These are phyloP conservation scores for Escovopsis weberi DNA, from an alignment of 2,329 filamentous ascomycete genomes.

Conservation along the genomic window DNA sequence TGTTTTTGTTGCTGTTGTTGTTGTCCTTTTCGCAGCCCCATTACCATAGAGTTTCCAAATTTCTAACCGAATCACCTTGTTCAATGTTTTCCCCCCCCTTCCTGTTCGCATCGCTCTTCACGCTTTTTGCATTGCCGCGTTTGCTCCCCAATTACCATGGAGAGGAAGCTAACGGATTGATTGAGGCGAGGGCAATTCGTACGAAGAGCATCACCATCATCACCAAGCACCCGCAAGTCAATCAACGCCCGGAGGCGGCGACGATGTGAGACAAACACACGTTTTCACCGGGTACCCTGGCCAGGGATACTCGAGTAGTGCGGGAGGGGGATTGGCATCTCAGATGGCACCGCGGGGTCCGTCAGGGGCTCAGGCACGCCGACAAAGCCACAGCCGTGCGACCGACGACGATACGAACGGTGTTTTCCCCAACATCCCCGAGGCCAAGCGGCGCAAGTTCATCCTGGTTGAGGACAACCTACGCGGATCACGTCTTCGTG, in stretches of 20 bases:
- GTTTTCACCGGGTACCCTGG: slow-evolving; percentile 56
- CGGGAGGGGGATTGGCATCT: slow-evolving; percentile 46
- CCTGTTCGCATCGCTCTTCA: not conserved
- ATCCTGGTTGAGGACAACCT: slow-evolving; percentile 87
- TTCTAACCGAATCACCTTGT: no score
- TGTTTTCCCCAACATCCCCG: slow-evolving; percentile 78
- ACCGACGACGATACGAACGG: slow-evolving; percentile 49
- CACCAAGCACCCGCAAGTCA: slow-evolving; percentile 44
- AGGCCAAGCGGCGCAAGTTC: slow-evolving; percentile 88
- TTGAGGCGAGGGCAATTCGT: slow-evolving; percentile 45
- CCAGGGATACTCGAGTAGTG: slow-evolving; percentile 40
- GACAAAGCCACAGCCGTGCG: slow-evolving; percentile 25
- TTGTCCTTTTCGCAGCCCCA: no score
- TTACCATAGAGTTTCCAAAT: no score
- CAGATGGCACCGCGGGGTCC: slow-evolving; percentile 32
- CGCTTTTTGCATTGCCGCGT: slow-evolving; percentile 1
- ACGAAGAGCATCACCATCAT: slow-evolving; percentile 54
- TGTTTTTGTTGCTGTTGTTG: no score
- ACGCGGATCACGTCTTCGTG: slow-evolving; percentile 65
- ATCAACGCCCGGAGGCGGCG: slow-evolving; percentile 31
- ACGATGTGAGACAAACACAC: slow-evolving; percentile 59
- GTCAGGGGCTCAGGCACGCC: slow-evolving; percentile 22
- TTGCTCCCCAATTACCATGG: slow-evolving; percentile 7
- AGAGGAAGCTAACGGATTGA: slow-evolving; percentile 17
- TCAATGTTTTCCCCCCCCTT: not conserved